These are phyloP conservation scores for Hylodesmum podocarpum DNA, from an alignment of 306 rosid species.

Conservation along the genomic window DNA sequence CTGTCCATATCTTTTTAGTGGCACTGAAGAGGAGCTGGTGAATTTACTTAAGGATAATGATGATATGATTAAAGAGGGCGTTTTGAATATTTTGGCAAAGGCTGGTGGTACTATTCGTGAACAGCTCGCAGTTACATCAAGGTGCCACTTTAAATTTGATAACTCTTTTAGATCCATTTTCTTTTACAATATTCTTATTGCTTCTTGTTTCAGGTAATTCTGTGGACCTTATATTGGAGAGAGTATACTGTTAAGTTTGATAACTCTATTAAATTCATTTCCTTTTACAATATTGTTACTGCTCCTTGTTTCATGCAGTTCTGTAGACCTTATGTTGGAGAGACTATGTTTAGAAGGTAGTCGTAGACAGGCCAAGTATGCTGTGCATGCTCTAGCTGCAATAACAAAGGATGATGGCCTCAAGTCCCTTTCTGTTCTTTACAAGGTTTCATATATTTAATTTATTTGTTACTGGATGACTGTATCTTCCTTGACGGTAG, in stretches of 20 bases:
- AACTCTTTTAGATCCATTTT: not conserved
- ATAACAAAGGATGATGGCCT: slow-evolving; percentile 99
- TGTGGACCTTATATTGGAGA: slow-evolving; percentile 89
- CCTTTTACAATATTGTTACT: slow-evolving; percentile 32
- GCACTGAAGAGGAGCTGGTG: slow-evolving; percentile 76
- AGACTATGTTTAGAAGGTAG: slow-evolving; percentile 91
- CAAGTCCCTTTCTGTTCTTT: slow-evolving; percentile 94
- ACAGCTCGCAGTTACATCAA: slow-evolving; percentile 76
- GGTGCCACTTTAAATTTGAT: slow-evolving; percentile 49
- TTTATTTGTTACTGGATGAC: slow-evolving; percentile 28
- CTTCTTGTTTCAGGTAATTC: slow-evolving; percentile 56
- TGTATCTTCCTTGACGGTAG: not conserved
- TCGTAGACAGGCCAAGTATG: slow-evolving; percentile 97
- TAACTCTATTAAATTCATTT: slow-evolving; percentile 2
- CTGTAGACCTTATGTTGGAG: slow-evolving; percentile 95
- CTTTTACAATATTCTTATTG: slow-evolving; percentile 32
- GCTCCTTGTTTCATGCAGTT: slow-evolving; percentile 56
- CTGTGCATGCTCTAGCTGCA: slow-evolving; percentile 95
- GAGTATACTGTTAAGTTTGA: slow-evolving; percentile 34
- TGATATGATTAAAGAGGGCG: slow-evolving; percentile 84
- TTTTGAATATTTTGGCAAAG: slow-evolving; percentile 80
- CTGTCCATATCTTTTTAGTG: slow-evolving; percentile 73
- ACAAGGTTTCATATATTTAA: slow-evolving; percentile 66
- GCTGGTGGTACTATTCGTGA: slow-evolving; percentile 98
- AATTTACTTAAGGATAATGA: slow-evolving; percentile 81